phyloP scores from a whole-genome alignment of 768 basidiomycete species.

The Boletales sp. region DNA sequence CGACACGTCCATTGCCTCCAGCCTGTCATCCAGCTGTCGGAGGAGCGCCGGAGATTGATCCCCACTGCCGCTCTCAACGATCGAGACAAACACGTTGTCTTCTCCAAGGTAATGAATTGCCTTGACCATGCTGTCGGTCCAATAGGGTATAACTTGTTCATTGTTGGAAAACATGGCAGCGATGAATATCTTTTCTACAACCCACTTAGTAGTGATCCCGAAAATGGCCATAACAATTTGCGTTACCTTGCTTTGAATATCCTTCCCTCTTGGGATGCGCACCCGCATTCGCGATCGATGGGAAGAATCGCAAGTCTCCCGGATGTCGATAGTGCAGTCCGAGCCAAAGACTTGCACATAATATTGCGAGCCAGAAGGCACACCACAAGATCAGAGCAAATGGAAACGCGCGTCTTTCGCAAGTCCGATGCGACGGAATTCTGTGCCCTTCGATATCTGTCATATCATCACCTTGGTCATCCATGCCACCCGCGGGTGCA shows the following conservation, averaged over 20 bases:
- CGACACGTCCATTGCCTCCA: background rate
- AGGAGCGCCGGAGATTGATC: slow-evolving; percentile 13
- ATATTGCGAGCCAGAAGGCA: slow-evolving; percentile 5
- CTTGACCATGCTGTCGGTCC: slow-evolving; percentile 34
- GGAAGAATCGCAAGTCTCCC: slow-evolving; percentile 12
- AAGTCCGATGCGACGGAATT: no score
- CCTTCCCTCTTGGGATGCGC: slow-evolving; percentile 11
- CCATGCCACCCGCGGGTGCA: no score
- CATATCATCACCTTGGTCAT: no score
- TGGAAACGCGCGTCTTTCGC: no score
- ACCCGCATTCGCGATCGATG: slow-evolving; percentile 12
- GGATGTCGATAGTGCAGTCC: slow-evolving; percentile 1
- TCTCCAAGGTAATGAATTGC: slow-evolving; percentile 38
- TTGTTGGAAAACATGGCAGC: slow-evolving; percentile 40
- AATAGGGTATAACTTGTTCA: slow-evolving; percentile 35
- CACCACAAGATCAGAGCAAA: background rate
- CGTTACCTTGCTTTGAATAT: slow-evolving; percentile 13
- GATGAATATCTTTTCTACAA: slow-evolving; percentile 15
- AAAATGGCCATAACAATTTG: no score
- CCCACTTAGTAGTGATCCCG: background rate
- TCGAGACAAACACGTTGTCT: slow-evolving; percentile 37
- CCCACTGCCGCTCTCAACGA: slow-evolving; percentile 36
- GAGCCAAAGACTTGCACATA: slow-evolving; percentile 1
- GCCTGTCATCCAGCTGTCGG: slow-evolving; percentile 3
- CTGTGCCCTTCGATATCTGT: no score